Base-by-base conservation (phyloP, 495 filamentous ascomycete genomes). In the Tuber brumale region DNA sequence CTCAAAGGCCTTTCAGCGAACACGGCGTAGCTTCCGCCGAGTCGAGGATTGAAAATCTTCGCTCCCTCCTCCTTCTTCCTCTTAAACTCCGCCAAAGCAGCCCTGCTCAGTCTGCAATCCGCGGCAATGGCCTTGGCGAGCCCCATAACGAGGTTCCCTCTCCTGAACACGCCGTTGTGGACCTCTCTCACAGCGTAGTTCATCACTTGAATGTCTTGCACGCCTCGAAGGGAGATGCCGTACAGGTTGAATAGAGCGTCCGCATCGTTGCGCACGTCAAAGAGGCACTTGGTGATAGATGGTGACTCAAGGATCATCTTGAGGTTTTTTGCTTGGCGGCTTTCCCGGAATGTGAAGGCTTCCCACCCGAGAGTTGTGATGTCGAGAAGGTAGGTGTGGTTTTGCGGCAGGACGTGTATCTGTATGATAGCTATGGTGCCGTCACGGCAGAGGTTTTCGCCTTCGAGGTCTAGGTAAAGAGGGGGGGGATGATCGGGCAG, bases 151-250 rank as follows among this genome's bases (percentile, higher is more conserved):
- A 19, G 57, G 46, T 46, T 77, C 45, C 89, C 66, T 42, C 72
- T 83, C 66, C 75, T 82, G 75, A 74, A 83, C 12, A 73, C 37
- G 27, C 74, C 75, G 1, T 12, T 3, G 21, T 41, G 42, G 14
- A 12, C 57, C 0, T 35, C 72, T 10, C 89, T 80, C 1, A 82
- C 83, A 9, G 85, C 87, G 8, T 84, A 72, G 73, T 91, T 87
- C 86, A 91, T 87, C 1, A 91, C 84, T 79, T 91, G 89, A 16
- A 91, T 61, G 75, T 90, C 88, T 2, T 85, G 48, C 1, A 89
- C 76, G 0, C 88, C 87, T 1, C 69, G 76, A 0, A 88, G 79
- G 0, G 75, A 71, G 72, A 87, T 79, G 7, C 78, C 69, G 76
- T 81, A 89, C 31, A 86, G 87, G 70, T 72, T 71, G 74, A 84